A percentile compares a stretch with the other conserved stretches of the same genome.
phyloP scores from a whole-genome alignment of 441 rosid genomes.

The Adansonia madagascariensis region DNA sequence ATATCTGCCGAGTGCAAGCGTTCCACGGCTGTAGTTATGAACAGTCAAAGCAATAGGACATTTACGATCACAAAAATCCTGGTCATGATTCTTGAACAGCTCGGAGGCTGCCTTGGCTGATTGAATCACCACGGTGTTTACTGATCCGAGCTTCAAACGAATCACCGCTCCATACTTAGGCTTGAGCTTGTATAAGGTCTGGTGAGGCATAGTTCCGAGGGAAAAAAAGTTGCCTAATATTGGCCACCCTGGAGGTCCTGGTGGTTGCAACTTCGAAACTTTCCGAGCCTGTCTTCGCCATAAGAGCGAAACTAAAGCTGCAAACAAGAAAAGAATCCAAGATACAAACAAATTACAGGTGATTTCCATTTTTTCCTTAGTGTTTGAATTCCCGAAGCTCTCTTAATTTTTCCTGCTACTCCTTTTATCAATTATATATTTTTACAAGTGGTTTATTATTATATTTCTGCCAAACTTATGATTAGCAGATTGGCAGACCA shows the following conservation, averaged over 20 bases:
- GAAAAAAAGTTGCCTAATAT: slow-evolving; percentile 55
- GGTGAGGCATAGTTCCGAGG: slow-evolving; percentile 49
- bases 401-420: neutral
- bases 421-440: neutral
- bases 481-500: no score
- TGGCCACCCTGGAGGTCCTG: slow-evolving; percentile 61
- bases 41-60: neutral
- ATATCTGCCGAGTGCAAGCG: slow-evolving; percentile 48
- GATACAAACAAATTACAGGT: neutral
- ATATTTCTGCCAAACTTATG: neutral
- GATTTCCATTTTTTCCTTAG: neutral
- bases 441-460: neutral
- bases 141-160: slow-evolving; percentile 51
- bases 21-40: slow-evolving; percentile 29
- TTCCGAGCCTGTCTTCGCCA: neutral
- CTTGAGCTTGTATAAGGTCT: slow-evolving; percentile 42
- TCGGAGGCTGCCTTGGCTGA: slow-evolving; percentile 54
- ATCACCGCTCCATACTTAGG: slow-evolving; percentile 47
- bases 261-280: slow-evolving; percentile 35
- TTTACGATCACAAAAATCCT: slow-evolving; percentile 44
- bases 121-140: slow-evolving; percentile 49
- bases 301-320: neutral
- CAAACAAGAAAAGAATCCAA: slow-evolving; percentile 18
- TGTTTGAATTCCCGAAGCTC: neutral
- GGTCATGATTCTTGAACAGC: slow-evolving; percentile 55